These are phyloP conservation scores for Aspergillus flavus DNA, from an alignment of 2,329 filamentous ascomycete species.

Conservation along the genomic window DNA sequence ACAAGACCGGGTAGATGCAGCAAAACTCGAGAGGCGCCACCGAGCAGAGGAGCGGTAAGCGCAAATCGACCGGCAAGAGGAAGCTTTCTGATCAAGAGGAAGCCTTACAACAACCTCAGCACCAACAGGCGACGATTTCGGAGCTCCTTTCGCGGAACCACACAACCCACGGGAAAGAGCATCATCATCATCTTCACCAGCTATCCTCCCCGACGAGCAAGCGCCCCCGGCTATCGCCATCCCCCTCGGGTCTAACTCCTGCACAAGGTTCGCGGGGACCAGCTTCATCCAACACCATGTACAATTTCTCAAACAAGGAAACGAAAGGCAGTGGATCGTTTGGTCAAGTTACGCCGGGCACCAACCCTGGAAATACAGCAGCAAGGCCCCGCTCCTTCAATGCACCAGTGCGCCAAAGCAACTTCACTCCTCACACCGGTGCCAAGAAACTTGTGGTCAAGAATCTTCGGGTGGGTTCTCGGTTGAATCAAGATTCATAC, in stretches of 20 bases:
- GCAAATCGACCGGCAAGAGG: constrained; percentile 46
- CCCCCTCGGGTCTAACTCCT: constrained; percentile 23
- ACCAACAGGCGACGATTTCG: constrained; percentile 48
- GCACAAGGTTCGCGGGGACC: constrained; percentile 17
- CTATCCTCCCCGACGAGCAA: constrained; percentile 42
- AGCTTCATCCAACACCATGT: constrained; percentile 53
- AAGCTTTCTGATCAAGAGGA: constrained; percentile 42
- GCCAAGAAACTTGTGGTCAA: constrained; percentile 90
- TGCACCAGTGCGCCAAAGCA: constrained; percentile 39
- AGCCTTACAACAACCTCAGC: constrained; percentile 30
- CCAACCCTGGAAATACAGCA: constrained; percentile 29
- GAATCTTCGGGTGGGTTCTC: constrained; percentile 73
- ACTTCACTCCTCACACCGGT: constrained; percentile 73
- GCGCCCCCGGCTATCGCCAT: constrained; percentile 39
- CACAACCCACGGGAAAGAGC: constrained; percentile 24
- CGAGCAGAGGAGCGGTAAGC: constrained; percentile 47
- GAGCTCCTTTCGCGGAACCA: constrained; percentile 46
- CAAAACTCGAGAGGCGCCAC: constrained; percentile 39
- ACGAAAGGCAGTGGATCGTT: constrained; percentile 43
- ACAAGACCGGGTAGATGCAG: constrained; percentile 48
- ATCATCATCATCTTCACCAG: constrained; percentile 20
- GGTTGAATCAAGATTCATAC: constrained; percentile 72
- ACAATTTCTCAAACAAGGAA: constrained; percentile 51
- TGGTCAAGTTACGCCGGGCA: constrained; percentile 47
- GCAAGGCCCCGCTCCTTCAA: constrained; percentile 32